Evolutionary conservation across 352 stramenopile genomes (phyloP).

Genomic region (Phytophthora pisi): DNA sequence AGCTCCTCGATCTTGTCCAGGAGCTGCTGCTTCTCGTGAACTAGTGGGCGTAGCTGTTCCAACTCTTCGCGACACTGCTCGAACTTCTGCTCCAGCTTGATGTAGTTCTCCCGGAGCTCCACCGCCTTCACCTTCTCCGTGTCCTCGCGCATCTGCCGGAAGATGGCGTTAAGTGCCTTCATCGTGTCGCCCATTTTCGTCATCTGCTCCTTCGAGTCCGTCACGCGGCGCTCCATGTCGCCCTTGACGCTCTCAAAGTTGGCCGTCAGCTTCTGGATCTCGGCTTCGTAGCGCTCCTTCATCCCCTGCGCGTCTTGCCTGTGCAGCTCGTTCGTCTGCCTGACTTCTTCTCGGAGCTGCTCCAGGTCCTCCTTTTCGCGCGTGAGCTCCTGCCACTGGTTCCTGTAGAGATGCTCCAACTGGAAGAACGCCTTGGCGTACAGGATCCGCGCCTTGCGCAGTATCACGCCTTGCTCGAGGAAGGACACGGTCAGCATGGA

Average conservation of each 20-base stretch:
- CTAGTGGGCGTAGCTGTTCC: constrained; percentile 58
- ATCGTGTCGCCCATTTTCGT: constrained; percentile 93
- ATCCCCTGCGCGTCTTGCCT: constrained; percentile 45
- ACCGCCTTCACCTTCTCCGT: constrained; percentile 89
- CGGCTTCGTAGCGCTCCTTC: constrained; percentile 55
- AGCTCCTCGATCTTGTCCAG: constrained; percentile 44
- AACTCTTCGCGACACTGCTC: constrained; percentile 64
- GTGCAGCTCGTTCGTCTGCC: constrained; percentile 39
- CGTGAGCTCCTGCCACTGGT: constrained; percentile 40
- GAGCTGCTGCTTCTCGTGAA: constrained; percentile 59
- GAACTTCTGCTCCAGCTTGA: constrained; percentile 76
- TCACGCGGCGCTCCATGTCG: constrained; percentile 76
- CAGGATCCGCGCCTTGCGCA: constrained; percentile 79
- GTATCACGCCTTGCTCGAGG: constrained; percentile 85
- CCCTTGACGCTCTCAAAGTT: constrained; percentile 57
- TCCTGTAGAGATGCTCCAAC: constrained; percentile 62
- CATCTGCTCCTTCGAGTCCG: constrained; percentile 81
- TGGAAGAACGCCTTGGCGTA: constrained; percentile 84
- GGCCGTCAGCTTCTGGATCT: constrained; percentile 53
- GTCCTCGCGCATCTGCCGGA: constrained; percentile 93
- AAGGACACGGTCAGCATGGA: constrained; percentile 89
- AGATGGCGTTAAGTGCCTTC: constrained; percentile 93
- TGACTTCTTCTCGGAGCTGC: constrained; percentile 43
- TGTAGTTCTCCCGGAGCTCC: constrained; percentile 84
- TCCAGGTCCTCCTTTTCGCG: constrained; percentile 46